Base-by-base conservation (phyloP, 768 basidiomycete species). In the Solioccasus polychromus region DNA sequence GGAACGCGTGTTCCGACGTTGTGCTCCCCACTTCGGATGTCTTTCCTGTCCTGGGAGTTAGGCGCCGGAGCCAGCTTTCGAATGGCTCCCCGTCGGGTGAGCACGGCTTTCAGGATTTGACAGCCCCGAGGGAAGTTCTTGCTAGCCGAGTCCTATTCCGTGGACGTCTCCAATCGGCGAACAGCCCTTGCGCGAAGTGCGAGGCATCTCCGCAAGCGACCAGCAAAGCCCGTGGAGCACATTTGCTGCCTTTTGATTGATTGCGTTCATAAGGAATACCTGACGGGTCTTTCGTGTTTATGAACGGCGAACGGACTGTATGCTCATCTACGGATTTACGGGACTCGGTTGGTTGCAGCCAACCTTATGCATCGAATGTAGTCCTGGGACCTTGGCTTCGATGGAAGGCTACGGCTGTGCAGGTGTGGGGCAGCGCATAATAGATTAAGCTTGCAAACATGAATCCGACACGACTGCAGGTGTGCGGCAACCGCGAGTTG, bases 11-110 rank as follows among this genome's bases (percentile, higher is more conserved):
- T 44, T 29, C 57, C 57, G 55, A 42, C 28, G 28, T n/a, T 42
- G 10, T 28, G 19, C 36, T 39, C 44, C 35, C 42, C 39, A 30
- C 22, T 11, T 20, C 30, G 45, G 51, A 23, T 20, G 25, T 37
- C 39, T 41, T 55, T 18, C 53, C 53, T 49, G 31, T 62, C 62
- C 36, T 42, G 59, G 51, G 52, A 58, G 48, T 55, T 52, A 53
- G 44, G 30, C 51, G 44, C 55, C 11, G 35, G 29, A 39, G 36
- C 10, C 35, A 35, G 23, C 35, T 22, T 22, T 20, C 17, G 31
- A 35, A 17, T 35, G 15, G 15, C 38, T 36, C 18, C 26, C 41
- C n/a, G 18, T 51, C 50, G 50, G 45, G 35, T 18, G 44, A 19
- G 41, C 24, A 35, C 48, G 50, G 48, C 39, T 44, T 50, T 55